phyloP scores from a whole-genome alignment of 176 grass and related monocot genomes.

The Carex scoparia region DNA sequence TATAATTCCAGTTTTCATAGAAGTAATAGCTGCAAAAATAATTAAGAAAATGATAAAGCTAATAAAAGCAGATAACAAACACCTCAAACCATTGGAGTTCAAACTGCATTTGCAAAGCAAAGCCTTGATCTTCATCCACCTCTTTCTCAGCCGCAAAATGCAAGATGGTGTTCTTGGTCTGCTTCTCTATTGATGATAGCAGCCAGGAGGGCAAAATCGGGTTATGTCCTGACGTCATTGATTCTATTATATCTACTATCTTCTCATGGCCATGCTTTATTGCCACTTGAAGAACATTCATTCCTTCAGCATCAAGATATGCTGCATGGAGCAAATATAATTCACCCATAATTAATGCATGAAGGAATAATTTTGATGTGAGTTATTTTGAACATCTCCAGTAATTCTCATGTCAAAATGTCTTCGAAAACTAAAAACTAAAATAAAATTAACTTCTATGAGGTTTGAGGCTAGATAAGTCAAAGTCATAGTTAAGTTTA shows the following conservation, averaged over 20 bases:
- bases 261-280: conserved; percentile 10
- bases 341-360: not conserved
- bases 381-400: not conserved
- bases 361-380: not conserved
- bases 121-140: not conserved
- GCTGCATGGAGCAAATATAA: not conserved
- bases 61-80: not conserved
- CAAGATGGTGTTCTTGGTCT: conserved; percentile 28
- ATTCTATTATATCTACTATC: conserved; percentile 6
- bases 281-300: conserved; percentile 33
- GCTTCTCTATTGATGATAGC: not conserved
- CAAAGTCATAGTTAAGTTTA: not conserved
- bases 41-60: not conserved
- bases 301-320: conserved; percentile 5
- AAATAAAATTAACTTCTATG: not conserved
- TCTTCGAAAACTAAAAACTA: not conserved
- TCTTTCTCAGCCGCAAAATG: conserved; percentile 24
- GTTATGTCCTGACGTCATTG: not conserved
- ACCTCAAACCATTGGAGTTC: conserved; percentile 33
- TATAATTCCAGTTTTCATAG: not conserved
- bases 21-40: not conserved
- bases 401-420: not conserved
- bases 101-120: conserved; percentile 24
- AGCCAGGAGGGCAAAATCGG: conserved; percentile 16
- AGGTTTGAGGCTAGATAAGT: not conserved